Conservation (phyloP, 148 eudicot species). For the Diospyros lotus region DNA sequence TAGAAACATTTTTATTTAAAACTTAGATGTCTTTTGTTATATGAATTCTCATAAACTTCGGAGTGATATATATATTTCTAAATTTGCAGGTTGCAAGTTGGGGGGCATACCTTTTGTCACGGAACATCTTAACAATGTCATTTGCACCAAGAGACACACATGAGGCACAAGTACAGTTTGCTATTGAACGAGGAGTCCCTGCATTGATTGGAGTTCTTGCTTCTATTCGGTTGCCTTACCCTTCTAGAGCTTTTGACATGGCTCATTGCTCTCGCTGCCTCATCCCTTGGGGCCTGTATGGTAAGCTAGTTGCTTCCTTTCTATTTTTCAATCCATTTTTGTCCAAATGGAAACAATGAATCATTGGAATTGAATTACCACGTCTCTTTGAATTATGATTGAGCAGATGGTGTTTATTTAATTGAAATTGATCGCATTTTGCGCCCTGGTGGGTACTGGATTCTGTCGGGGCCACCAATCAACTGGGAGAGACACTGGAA, state of each 20-base stretch:
- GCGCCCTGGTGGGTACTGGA: slow-evolving; percentile 70
- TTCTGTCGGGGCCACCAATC: slow-evolving; percentile 64
- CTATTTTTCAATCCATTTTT: neutral
- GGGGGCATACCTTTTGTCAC: slow-evolving; percentile 74
- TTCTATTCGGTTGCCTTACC: slow-evolving; percentile 67
- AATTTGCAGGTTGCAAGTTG: slow-evolving; percentile 80
- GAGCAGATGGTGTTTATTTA: slow-evolving; percentile 54
- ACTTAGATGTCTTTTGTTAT: neutral
- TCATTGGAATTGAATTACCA: neutral
- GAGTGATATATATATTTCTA: neutral
- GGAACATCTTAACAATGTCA: slow-evolving; percentile 67
- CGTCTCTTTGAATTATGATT: neutral
- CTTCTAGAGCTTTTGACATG: slow-evolving; percentile 83
- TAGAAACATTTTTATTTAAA: too few species aligned
- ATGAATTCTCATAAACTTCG: neutral
- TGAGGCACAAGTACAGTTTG: slow-evolving; percentile 88
- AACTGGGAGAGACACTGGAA: slow-evolving; percentile 52
- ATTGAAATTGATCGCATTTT: slow-evolving; percentile 53
- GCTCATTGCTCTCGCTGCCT: slow-evolving; percentile 99
- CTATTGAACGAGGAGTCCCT: slow-evolving; percentile 87
- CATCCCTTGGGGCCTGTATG: slow-evolving; percentile 78
- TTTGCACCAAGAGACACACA: slow-evolving; percentile 94
- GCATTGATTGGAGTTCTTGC: slow-evolving; percentile 82
- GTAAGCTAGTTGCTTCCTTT: slow-evolving; percentile 26
- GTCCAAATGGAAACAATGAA: neutral